Conservation (phyloP, 371 early-diverging fungal species). For the Homolaphlyctis polyrhiza region DNA sequence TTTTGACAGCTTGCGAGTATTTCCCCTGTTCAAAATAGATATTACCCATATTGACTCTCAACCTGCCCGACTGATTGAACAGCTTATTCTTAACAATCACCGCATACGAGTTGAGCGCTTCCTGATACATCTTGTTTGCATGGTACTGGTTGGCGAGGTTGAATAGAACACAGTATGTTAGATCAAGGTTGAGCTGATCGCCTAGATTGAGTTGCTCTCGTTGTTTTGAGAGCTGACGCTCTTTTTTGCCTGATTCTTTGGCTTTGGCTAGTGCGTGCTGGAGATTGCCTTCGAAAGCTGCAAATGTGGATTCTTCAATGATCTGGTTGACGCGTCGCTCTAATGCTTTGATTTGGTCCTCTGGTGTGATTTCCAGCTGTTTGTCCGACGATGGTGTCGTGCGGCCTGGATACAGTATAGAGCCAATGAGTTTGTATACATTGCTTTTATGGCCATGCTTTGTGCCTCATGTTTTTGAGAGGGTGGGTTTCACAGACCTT, state of each 20-base stretch:
- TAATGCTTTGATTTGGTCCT: constrained; percentile 40
- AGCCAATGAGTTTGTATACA: no score
- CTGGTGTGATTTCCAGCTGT: constrained; percentile 29
- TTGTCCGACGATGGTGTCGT: constrained; percentile 17
- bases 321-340: constrained; percentile 36
- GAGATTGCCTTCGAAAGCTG: constrained; percentile 31
- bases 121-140: constrained; percentile 45
- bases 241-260: constrained; percentile 50
- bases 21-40: constrained; percentile 48
- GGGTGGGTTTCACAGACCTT: constrained; percentile 16
- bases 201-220: constrained; percentile 41
- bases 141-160: constrained; percentile 50
- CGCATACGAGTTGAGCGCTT: constrained; percentile 44
- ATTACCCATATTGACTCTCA: constrained; percentile 57
- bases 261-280: constrained; percentile 46
- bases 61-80: constrained; percentile 46
- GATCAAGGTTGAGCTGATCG: constrained; percentile 46
- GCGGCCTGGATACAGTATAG: not conserved
- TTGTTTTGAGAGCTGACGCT: constrained; percentile 40
- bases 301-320: constrained; percentile 37
- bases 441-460: no score
- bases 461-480: not conserved
- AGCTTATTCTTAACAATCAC: constrained; percentile 53
- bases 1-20: constrained; percentile 49
- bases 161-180: constrained; percentile 50